Conservation (phyloP, 2,329 filamentous ascomycete genomes). For the Aspergillus fumigatiaffinis region DNA sequence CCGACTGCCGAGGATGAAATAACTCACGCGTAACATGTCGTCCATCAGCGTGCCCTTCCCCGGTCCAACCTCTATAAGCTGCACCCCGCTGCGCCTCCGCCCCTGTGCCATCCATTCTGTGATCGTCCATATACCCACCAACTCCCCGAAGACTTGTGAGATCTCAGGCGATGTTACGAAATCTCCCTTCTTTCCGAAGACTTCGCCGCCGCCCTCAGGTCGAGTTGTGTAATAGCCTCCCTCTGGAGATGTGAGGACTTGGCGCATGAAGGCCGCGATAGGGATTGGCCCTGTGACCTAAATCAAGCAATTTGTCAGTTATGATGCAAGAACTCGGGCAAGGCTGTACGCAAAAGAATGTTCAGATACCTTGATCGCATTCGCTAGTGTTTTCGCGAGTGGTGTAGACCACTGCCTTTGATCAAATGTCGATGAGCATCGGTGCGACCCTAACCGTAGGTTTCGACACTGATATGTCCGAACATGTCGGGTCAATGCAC, state of each 20-base stretch:
- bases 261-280: constrained; percentile 94
- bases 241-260: constrained; percentile 87
- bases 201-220: constrained; percentile 66
- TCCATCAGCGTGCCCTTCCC: constrained; percentile 95
- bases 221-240: constrained; percentile 91
- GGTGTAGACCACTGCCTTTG: constrained; percentile 82
- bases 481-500: constrained; percentile 24
- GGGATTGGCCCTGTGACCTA: constrained; percentile 85
- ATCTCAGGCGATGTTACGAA: constrained; percentile 98
- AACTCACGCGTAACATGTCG: constrained; percentile 81
- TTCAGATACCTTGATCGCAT: constrained; percentile 71
- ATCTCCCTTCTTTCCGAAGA: constrained; percentile 89
- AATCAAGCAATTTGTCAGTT: constrained; percentile 22
- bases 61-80: constrained; percentile 90
- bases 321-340: not conserved
- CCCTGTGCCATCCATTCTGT: constrained; percentile 96
- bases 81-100: constrained; percentile 65
- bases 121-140: constrained; percentile 91
- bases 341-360: not conserved
- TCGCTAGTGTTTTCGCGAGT: constrained; percentile 77
- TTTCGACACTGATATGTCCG: constrained; percentile 16
- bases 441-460: constrained; percentile 15
- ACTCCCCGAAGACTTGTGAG: constrained; percentile 92
- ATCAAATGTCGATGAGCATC: constrained; percentile 34
- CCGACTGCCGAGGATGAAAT: not conserved